Percentiles rank a stretch among this genome's conserved stretches.
Evolutionary conservation across 2,329 filamentous ascomycete genomes (phyloP).

Genomic region (Aureobasidium sp.): DNA sequence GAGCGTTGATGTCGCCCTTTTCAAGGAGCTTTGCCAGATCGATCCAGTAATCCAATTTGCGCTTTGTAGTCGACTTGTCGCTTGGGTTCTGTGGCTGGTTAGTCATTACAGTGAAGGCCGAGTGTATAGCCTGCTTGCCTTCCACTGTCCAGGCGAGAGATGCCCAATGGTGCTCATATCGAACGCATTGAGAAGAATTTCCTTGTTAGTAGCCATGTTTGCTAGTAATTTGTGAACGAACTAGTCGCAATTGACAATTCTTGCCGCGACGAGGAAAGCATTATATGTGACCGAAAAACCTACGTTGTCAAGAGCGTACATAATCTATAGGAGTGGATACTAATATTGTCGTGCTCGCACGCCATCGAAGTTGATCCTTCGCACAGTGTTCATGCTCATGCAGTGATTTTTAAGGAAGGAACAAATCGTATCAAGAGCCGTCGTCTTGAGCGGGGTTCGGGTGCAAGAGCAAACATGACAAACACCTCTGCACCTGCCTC

Average conservation of each 20-base stretch:
- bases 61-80: slow-evolving; percentile 68
- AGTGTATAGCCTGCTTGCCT: slow-evolving; percentile 44
- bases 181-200: slow-evolving; percentile 70
- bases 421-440: not conserved
- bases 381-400: not conserved
- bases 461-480: not conserved
- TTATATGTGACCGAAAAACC: not conserved
- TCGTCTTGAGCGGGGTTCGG: not conserved
- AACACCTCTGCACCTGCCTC: not conserved
- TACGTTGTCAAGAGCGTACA: not conserved
- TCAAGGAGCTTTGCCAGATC: slow-evolving; percentile 70
- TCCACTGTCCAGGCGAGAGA: slow-evolving; percentile 73
- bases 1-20: slow-evolving; percentile 66
- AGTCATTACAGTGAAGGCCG: not conserved
- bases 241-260: not conserved
- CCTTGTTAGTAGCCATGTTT: slow-evolving; percentile 40
- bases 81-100: slow-evolving; percentile 57
- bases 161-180: slow-evolving; percentile 73
- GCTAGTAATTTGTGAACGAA: not conserved
- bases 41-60: slow-evolving; percentile 69
- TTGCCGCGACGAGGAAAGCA: not conserved
- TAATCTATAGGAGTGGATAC: not conserved
- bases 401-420: not conserved
- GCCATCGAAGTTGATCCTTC: not conserved
- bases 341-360: not conserved